phyloP scores from a whole-genome alignment of 352 stramenopile genomes.

The Phytophthora parvispora region DNA sequence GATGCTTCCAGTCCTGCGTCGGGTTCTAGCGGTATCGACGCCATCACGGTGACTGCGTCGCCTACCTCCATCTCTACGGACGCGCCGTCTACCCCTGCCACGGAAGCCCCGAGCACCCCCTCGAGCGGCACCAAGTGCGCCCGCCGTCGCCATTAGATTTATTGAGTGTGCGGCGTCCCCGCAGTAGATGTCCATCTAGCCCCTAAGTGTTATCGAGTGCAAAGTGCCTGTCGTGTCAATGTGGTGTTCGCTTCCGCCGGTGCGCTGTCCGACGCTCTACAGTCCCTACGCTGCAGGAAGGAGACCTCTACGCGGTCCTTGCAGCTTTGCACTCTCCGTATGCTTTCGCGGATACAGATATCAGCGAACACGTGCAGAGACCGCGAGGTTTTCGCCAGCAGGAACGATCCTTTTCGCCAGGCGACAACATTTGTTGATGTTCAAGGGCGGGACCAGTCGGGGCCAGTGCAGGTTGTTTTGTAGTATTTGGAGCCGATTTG shows the following conservation, averaged over 20 bases:
- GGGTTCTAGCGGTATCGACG: neutral
- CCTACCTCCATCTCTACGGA: neutral
- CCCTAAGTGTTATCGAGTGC: conserved; percentile 13
- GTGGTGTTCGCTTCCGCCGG: no score
- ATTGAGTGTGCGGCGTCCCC: conserved; percentile 3
- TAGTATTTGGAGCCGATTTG: no score
- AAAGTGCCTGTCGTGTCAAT: conserved; percentile 1
- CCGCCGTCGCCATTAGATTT: conserved; percentile 12
- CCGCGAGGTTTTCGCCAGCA: neutral
- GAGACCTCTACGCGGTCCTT: neutral
- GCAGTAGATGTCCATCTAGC: conserved; percentile 12
- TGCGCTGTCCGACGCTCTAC: conserved; percentile 2
- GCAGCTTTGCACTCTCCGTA: neutral
- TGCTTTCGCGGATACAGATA: neutral
- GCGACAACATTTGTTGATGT: neutral
- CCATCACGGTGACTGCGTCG: neutral
- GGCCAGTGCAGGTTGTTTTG: no score
- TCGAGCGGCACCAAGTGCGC: conserved; percentile 4
- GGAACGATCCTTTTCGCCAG: neutral
- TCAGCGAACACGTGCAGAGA: neutral
- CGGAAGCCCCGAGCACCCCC: conserved; percentile 9
- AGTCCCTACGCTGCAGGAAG: neutral
- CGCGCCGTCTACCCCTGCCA: conserved; percentile 11
- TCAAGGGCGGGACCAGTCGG: no score
- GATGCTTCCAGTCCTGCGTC: neutral